These are phyloP conservation scores for Zea luxurians DNA, from an alignment of 176 grass and related monocot genomes.

Conservation along the genomic window DNA sequence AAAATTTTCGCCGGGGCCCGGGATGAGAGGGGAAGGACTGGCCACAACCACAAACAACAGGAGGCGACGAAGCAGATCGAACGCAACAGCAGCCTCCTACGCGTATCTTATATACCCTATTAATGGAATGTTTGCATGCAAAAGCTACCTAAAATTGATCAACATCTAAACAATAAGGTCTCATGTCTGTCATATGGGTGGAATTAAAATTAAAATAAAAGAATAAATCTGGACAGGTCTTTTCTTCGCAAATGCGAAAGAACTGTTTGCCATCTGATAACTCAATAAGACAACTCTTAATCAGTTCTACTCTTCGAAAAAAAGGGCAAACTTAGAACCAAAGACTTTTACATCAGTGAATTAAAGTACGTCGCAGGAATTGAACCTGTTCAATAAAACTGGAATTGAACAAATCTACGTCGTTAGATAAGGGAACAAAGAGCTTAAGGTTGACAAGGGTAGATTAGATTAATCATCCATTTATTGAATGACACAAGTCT, in stretches of 20 bases:
- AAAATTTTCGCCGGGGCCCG: slow-evolving; percentile 29
- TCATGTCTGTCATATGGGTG: too few relatives aligned
- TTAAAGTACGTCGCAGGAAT: too few relatives aligned
- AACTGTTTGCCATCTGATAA: too few relatives aligned
- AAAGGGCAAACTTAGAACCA: too few relatives aligned
- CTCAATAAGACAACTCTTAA: too few relatives aligned
- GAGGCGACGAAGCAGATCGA: slow-evolving; percentile 33
- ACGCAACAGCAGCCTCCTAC: background rate
- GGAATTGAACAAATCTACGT: background rate
- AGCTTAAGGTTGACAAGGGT: background rate
- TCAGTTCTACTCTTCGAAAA: too few relatives aligned
- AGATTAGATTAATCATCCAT: background rate
- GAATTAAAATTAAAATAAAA: too few relatives aligned
- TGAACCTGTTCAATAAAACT: background rate
- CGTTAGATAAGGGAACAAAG: background rate
- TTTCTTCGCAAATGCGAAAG: too few relatives aligned
- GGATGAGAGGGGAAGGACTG: slow-evolving; percentile 34
- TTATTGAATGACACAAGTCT: background rate
- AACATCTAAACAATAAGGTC: background rate
- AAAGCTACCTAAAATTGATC: slow-evolving; percentile 40
- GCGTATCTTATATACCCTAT: slow-evolving; percentile 29
- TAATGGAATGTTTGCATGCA: slow-evolving; percentile 35
- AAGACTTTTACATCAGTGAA: too few relatives aligned
- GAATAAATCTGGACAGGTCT: too few relatives aligned
- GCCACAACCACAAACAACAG: slow-evolving; percentile 22